These are phyloP conservation scores for Nematocida ausubeli DNA, from an alignment of 371 early-diverging fungal genomes.

Conservation along the genomic window DNA sequence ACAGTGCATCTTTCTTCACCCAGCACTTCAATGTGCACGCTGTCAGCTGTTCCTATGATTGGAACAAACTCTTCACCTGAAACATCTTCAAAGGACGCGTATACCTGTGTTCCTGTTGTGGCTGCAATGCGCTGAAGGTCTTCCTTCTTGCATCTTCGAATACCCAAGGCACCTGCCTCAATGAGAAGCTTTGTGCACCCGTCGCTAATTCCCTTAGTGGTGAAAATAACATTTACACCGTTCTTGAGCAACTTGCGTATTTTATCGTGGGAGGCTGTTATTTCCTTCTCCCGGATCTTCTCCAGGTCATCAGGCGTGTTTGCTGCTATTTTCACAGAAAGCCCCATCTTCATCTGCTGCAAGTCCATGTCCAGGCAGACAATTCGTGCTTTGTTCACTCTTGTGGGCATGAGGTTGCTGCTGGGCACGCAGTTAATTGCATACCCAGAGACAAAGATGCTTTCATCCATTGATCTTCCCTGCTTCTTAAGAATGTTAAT, in stretches of 20 bases:
- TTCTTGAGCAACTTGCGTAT: slow-evolving; percentile 85
- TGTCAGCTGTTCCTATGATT: slow-evolving; percentile 84
- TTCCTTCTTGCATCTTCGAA: slow-evolving; percentile 90
- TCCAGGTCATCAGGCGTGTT: slow-evolving; percentile 95
- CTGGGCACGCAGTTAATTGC: slow-evolving; percentile 91
- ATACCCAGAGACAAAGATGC: slow-evolving; percentile 83
- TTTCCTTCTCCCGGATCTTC: slow-evolving; percentile 83
- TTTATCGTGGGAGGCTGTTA: slow-evolving; percentile 87
- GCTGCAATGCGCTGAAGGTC: slow-evolving; percentile 88
- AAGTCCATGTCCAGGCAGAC: slow-evolving; percentile 98
- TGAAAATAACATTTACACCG: slow-evolving; percentile 93
- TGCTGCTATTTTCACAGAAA: slow-evolving; percentile 91
- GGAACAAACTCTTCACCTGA: slow-evolving; percentile 93
- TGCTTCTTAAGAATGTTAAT: slow-evolving; percentile 97
- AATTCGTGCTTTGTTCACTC: slow-evolving; percentile 78
- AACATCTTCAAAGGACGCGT: slow-evolving; percentile 89
- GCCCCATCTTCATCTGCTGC: slow-evolving; percentile 92
- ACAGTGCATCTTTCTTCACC: slow-evolving; percentile 90
- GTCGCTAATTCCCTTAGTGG: slow-evolving; percentile 98
- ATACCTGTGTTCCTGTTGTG: slow-evolving; percentile 80
- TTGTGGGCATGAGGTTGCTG: slow-evolving; percentile 70
- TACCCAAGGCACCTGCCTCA: slow-evolving; percentile 83
- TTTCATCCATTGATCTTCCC: slow-evolving; percentile 87
- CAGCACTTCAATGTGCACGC: slow-evolving; percentile 71
- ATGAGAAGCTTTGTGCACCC: slow-evolving; percentile 90